Conservation (phyloP, 768 basidiomycete species). For the Leccinum pellstonianum region DNA sequence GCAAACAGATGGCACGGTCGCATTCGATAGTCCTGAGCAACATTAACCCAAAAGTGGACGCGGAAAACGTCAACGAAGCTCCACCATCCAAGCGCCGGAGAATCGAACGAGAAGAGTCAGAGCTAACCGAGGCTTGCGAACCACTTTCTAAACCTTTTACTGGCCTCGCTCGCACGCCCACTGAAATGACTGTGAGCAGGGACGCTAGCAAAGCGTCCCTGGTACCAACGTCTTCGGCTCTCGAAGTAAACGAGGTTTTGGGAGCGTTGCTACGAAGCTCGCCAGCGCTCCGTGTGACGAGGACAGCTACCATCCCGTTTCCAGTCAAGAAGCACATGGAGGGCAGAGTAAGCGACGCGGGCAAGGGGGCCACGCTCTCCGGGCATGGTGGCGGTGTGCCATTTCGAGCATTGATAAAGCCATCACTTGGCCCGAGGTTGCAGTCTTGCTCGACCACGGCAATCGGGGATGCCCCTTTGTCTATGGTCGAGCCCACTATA, state of each 20-base stretch:
- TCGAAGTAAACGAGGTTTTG: neutral
- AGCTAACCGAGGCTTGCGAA: neutral
- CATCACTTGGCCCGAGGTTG: neutral
- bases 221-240: neutral
- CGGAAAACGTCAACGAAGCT: constrained; percentile 6
- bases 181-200: neutral
- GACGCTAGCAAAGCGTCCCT: neutral
- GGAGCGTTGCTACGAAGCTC: neutral
- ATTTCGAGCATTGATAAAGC: neutral
- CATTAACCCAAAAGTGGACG: neutral
- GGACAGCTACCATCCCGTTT: constrained; percentile 19
- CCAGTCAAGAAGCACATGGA: constrained; percentile 19
- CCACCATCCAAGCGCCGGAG: constrained; percentile 16
- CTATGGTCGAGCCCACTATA: neutral
- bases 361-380: constrained; percentile 7
- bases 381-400: neutral
- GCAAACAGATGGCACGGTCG: neutral
- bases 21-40: neutral
- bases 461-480: neutral
- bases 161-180: neutral
- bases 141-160: neutral
- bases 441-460: constrained; percentile 7
- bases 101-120: constrained; percentile 8
- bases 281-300: neutral
- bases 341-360: neutral